phyloP scores from a whole-genome alignment of 2,329 filamentous ascomycete species.

The Coniochaeta sp. region DNA sequence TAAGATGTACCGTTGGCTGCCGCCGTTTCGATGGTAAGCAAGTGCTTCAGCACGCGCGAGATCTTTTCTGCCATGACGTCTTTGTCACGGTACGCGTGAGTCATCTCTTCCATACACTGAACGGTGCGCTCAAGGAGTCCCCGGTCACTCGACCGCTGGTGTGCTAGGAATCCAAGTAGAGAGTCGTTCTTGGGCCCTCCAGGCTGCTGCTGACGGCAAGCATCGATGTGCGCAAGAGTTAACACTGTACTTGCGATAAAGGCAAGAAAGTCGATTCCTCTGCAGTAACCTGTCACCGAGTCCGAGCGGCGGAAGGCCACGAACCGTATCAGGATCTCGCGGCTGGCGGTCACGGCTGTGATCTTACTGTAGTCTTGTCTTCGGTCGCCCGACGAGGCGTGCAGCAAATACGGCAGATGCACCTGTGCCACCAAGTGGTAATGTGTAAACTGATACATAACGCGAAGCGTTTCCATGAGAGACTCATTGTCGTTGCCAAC shows the following conservation, averaged over 20 bases:
- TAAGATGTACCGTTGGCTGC: constrained; percentile 20
- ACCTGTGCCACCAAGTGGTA: constrained; percentile 34
- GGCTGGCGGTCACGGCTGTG: constrained; percentile 31
- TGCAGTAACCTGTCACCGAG: constrained; percentile 25
- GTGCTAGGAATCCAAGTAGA: constrained; percentile 23
- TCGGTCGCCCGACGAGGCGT: constrained; percentile 14
- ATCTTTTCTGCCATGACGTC: constrained; percentile 23
- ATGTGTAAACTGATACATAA: constrained; percentile 33
- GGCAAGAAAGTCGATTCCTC: constrained; percentile 32
- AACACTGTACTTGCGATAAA: constrained; percentile 30
- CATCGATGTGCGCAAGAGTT: constrained; percentile 32
- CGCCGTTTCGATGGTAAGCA: constrained; percentile 31
- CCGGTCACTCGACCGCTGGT: constrained; percentile 33
- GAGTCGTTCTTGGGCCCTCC: too few relatives aligned
- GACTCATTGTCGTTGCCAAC: constrained; percentile 16
- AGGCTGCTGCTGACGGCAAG: constrained; percentile 11
- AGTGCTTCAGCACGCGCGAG: constrained; percentile 20
- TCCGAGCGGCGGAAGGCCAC: constrained; percentile 25
- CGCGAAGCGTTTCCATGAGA: constrained; percentile 23
- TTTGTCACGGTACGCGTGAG: constrained; percentile 13
- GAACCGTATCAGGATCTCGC: constrained; percentile 32
- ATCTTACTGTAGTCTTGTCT: constrained; percentile 30
- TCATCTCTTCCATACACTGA: constrained; percentile 16
- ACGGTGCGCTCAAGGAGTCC: constrained; percentile 30
- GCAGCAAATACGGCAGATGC: constrained; percentile 37